Evolutionary conservation across 768 basidiomycete genomes (phyloP), one percentile per base, ranked within the genome.

Genomic region (Leccinum arenicola): DNA sequence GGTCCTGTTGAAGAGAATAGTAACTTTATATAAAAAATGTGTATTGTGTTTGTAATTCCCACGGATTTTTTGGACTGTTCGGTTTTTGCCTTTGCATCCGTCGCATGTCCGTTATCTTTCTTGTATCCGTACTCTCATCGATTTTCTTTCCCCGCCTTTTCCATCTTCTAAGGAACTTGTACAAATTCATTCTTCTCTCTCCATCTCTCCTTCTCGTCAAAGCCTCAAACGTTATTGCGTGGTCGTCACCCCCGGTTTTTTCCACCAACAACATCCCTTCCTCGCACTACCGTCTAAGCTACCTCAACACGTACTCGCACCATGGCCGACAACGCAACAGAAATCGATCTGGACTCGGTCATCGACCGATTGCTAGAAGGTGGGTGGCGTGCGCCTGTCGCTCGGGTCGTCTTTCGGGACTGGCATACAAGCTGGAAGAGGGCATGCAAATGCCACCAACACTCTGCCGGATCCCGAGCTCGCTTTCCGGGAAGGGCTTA

Each of bases 311-410:
- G 59, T 50, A 64, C 25, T 47, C 43, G 33, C 73, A 68, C 50
- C 57, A 91, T 91, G 90, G 86, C 89, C 71, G 90, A 93, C 70
- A 79, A 86, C 66, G 78, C 84, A 61, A 89, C 89, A 72, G 96
- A 98, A 75, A 96, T 99, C 78, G 96, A 99, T 84, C 85, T 98
- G 62, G 96, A 99, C 83, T 95, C 94, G 76, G 94, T 99, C 81
- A 98, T 99, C 72, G 96, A 98, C 87, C 85, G 95, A 61, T 83
- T 98, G 63, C 82, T 98, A 64, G 96, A 98, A 88, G 96, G 96
- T 96, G 81, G 77, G 89, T 73, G 72, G 73, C 70, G 65, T 66
- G 61, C 58, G 63, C 62, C 52, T 71, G 53, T 72, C 12, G 48
- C 61, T 71, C 66, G 51, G 50, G 19, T 57, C 56, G 53, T 68